Base-by-base conservation (phyloP, 2,329 filamentous ascomycete species). In the Pyrenophora graminea region DNA sequence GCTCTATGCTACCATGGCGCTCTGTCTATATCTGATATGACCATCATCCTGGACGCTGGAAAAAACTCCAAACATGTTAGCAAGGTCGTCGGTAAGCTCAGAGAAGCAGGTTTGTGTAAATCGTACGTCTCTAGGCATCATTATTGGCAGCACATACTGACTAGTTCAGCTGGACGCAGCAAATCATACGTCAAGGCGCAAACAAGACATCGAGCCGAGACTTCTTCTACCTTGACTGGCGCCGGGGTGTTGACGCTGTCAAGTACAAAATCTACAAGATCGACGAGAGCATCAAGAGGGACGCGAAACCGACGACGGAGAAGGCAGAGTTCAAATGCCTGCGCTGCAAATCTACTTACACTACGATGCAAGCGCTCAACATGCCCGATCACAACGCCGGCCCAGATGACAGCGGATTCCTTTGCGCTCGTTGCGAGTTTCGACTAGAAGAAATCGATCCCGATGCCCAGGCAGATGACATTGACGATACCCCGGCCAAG, bases 181-280 rank as follows among this genome's bases (percentile, higher is more conserved):
- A 86, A 42, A 91, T 96, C 71, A 78, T 89, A 48, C 86, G 87
- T 60, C 89, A 92, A 68, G 90, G 90, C 44, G 89, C 91, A 53
- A 87, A 89, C 51, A 87, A 91, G 45, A 88, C 90, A 4, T 87
- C 89, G 61, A 91, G 88, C 69, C 85, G 90, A 65, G 96, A 93
- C 56, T 99, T 96, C 81, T 99, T 96, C 78, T 99, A 90, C 75
- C 93, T 99, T 71, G 92, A 97, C 71, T 95, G 95, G 68, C 90
- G 94, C 53, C 89, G 90, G 51, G 91, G 93, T 31, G 91, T 99
- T 67, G 94, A 99, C 75, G 91, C 90, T 41, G 95, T 96, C 76
- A 99, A 99, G 74, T 99, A 89, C 83, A 88, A 90, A 56, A 86
- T 96, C 44, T 92, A 93, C 69, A 88, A 87, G 49, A 85, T 97